Percentiles rank a stretch among this genome's conserved stretches.
Conservation (phyloP, 495 filamentous ascomycete species). For the Aspergillus sclerotioniger region DNA sequence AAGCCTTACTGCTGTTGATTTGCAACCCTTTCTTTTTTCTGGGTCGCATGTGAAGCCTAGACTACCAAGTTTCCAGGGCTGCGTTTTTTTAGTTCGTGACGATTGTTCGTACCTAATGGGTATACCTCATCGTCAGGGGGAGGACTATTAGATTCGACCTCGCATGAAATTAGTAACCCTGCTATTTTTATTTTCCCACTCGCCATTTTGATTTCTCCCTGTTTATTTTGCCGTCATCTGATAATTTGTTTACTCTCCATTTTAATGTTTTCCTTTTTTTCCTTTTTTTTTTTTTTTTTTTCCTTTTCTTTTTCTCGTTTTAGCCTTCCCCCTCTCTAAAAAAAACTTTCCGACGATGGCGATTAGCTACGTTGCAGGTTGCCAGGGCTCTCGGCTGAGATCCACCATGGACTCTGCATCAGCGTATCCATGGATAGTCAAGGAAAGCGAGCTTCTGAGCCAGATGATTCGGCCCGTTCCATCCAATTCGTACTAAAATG, state of each 20-base stretch:
- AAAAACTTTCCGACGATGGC: background rate
- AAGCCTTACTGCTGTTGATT: background rate
- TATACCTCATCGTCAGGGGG: background rate
- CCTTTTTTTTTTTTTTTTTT: too few species aligned
- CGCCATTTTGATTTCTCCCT: too few species aligned
- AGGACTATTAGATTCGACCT: background rate
- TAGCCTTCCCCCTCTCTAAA: too few species aligned
- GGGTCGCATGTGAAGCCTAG: background rate
- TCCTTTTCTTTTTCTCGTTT: too few species aligned
- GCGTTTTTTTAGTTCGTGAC: background rate
- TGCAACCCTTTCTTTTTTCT: background rate
- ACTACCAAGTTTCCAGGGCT: background rate
- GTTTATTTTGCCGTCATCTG: too few species aligned
- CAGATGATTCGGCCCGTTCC: background rate
- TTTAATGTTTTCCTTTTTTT: too few species aligned
- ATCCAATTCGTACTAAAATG: background rate
- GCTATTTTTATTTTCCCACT: too few species aligned
- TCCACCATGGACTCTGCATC: background rate
- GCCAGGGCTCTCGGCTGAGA: constrained; percentile 1
- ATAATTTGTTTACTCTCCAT: too few species aligned
- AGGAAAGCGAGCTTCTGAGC: background rate
- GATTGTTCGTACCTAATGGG: background rate
- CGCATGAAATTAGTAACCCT: background rate
- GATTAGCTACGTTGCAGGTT: constrained; percentile 1
- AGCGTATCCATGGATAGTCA: background rate